phyloP scores from a whole-genome alignment of 2,329 filamentous ascomycete genomes.

The Paecilomyces sp. region DNA sequence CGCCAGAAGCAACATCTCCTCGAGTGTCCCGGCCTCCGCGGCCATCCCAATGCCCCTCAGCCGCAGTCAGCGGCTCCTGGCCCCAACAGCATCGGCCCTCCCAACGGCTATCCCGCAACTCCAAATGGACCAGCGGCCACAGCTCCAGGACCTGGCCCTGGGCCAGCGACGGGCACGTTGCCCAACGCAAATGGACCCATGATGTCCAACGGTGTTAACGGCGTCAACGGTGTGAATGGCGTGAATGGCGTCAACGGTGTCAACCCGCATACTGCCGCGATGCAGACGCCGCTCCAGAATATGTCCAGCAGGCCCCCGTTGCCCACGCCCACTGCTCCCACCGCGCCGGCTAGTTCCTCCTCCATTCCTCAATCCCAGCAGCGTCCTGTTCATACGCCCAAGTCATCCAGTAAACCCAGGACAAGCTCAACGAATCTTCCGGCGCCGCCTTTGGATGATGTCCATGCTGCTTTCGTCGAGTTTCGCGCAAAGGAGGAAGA shows the following conservation, averaged over 20 bases:
- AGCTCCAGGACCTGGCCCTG: conserved; percentile 23
- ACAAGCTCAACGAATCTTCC: conserved; percentile 34
- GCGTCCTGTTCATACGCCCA: conserved; percentile 29
- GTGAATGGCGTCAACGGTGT: conserved; percentile 25
- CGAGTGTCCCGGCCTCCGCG: conserved; percentile 42
- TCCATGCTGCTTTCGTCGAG: conserved; percentile 43
- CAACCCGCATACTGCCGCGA: conserved; percentile 34
- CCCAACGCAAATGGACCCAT: conserved; percentile 35
- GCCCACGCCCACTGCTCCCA: conserved; percentile 29
- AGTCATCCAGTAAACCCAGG: conserved; percentile 26
- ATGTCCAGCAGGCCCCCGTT: conserved; percentile 33
- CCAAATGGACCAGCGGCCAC: conserved; percentile 30
- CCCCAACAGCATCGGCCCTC: conserved; percentile 32
- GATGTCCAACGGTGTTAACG: conserved; percentile 37
- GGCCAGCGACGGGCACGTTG: conserved; percentile 24
- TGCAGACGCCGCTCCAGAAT: conserved; percentile 35
- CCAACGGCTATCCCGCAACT: conserved; percentile 38
- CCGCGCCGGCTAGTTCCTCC: conserved; percentile 19
- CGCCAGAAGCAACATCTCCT: conserved; percentile 46
- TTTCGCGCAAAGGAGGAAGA: conserved; percentile 42
- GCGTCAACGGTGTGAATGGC: too few relatives aligned
- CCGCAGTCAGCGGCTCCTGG: conserved; percentile 30
- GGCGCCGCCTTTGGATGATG: conserved; percentile 41
- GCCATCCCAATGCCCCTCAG: conserved; percentile 37
- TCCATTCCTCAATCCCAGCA: conserved; percentile 23